Conservation (phyloP, 192 early-diverging fungal species). For the Podila verticillata region DNA sequence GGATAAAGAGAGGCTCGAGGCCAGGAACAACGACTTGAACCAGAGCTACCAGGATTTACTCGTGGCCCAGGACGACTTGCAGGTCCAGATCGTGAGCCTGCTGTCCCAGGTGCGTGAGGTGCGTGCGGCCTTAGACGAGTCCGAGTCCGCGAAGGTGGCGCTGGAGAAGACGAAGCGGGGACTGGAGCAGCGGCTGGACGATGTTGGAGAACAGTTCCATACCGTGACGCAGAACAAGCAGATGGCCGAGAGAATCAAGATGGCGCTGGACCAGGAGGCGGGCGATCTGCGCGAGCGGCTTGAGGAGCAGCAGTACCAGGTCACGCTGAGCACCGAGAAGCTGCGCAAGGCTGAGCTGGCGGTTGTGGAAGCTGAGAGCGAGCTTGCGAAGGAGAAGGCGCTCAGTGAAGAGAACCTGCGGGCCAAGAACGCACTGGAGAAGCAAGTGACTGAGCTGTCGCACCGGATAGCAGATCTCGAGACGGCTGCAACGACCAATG, state of each 20-base stretch:
- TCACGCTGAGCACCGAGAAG: conserved; percentile 71
- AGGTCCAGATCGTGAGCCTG: conserved; percentile 64
- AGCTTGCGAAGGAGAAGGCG: conserved; percentile 78
- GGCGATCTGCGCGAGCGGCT: conserved; percentile 74
- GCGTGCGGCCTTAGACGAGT: conserved; percentile 67
- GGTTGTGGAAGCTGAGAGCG: conserved; percentile 69
- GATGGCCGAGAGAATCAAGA: conserved; percentile 75
- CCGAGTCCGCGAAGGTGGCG: conserved; percentile 70
- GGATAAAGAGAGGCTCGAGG: conserved; percentile 81
- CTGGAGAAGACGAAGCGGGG: conserved; percentile 76
- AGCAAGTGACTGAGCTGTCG: conserved; percentile 83
- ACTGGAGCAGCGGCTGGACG: conserved; percentile 80
- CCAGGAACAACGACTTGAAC: conserved; percentile 76
- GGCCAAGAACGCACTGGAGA: conserved; percentile 72
- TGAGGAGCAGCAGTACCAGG: conserved; percentile 79
- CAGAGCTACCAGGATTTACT: conserved; percentile 69
- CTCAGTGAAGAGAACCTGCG: conserved; percentile 58
- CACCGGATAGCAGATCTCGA: conserved; percentile 83
- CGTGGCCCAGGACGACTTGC: conserved; percentile 68
- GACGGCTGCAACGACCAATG: conserved; percentile 67
- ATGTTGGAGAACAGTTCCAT: conserved; percentile 73
- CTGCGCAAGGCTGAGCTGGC: conserved; percentile 73
- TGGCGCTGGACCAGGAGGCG: conserved; percentile 79
- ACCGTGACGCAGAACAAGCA: conserved; percentile 72
- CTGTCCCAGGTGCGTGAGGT: conserved; percentile 68